phyloP scores from a whole-genome alignment of 2,329 filamentous ascomycete genomes.

The Sporothrix schenckii region DNA sequence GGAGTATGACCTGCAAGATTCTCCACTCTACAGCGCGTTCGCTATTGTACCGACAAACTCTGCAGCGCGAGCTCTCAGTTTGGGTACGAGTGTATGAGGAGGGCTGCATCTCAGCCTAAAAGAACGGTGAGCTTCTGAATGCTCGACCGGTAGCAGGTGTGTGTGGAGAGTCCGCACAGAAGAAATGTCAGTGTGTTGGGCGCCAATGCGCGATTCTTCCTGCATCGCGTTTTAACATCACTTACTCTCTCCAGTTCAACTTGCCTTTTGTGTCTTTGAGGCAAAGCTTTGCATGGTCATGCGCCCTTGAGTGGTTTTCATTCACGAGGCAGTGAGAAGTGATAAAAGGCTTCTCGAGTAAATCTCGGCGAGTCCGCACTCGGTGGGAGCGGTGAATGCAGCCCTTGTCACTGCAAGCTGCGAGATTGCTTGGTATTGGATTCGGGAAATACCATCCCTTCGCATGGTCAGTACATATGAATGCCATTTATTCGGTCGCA shows the following conservation, averaged over 20 bases:
- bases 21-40: conserved; percentile 9
- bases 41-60: conserved; percentile 3
- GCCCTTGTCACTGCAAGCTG: neutral
- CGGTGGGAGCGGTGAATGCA: conserved; percentile 13
- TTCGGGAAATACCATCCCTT: neutral
- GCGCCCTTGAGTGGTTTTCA: conserved; percentile 4
- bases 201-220: conserved; percentile 21
- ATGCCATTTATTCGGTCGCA: neutral
- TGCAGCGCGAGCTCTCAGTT: conserved; percentile 15
- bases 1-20: conserved; percentile 14
- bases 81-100: conserved; percentile 14
- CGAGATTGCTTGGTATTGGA: neutral
- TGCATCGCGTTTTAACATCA: neutral
- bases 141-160: neutral
- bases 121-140: conserved; percentile 25
- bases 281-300: neutral
- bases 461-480: neutral
- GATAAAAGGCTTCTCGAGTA: neutral
- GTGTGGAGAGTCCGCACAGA: neutral
- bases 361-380: neutral
- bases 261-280: neutral
- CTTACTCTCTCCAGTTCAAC: neutral
- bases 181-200: conserved; percentile 15
- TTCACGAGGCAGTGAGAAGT: neutral
- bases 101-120: conserved; percentile 34